Evolutionary conservation across 208 protist genomes (phyloP).

Genomic region (Naegleria fowleri): DNA sequence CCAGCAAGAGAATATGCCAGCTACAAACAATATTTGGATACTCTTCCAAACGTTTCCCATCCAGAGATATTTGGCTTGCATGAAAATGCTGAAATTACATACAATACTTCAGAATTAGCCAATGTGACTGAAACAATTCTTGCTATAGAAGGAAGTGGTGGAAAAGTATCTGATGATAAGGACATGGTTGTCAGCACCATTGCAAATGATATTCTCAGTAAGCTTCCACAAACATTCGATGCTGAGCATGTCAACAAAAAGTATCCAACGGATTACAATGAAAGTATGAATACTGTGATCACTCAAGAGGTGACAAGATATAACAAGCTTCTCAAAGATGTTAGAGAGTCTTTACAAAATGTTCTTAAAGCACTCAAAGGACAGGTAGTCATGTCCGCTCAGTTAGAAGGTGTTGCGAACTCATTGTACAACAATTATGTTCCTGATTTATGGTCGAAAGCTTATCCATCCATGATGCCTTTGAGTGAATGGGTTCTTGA

Average conservation of each 20-base stretch:
- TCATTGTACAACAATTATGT: slow-evolving; percentile 92
- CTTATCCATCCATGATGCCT: slow-evolving; percentile 88
- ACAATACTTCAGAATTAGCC: slow-evolving; percentile 53
- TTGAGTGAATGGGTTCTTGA: slow-evolving; percentile 88
- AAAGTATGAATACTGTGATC: slow-evolving; percentile 97
- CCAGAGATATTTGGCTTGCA: slow-evolving; percentile 94
- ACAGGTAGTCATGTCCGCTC: slow-evolving; percentile 92
- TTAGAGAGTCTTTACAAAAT: slow-evolving; percentile 65
- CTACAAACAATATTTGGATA: slow-evolving; percentile 77
- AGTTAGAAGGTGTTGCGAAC: slow-evolving; percentile 85
- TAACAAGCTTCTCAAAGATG: slow-evolving; percentile 74
- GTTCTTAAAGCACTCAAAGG: slow-evolving; percentile 89
- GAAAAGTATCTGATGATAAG: background rate
- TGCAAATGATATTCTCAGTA: slow-evolving; percentile 64
- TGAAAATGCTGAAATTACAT: slow-evolving; percentile 96
- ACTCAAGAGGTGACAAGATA: slow-evolving; percentile 95
- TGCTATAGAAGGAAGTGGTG: slow-evolving; percentile 33
- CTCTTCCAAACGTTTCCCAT: slow-evolving; percentile 83
- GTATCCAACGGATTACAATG: slow-evolving; percentile 89
- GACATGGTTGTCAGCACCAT: slow-evolving; percentile 63
- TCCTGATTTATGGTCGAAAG: slow-evolving; percentile 71
- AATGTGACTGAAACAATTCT: slow-evolving; percentile 49
- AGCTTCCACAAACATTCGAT: slow-evolving; percentile 69
- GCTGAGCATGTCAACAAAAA: slow-evolving; percentile 66
- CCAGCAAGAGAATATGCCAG: slow-evolving; percentile 60